These are phyloP conservation scores for Thielaviopsis musarum DNA, from an alignment of 2,329 filamentous ascomycete species.

Conservation along the genomic window DNA sequence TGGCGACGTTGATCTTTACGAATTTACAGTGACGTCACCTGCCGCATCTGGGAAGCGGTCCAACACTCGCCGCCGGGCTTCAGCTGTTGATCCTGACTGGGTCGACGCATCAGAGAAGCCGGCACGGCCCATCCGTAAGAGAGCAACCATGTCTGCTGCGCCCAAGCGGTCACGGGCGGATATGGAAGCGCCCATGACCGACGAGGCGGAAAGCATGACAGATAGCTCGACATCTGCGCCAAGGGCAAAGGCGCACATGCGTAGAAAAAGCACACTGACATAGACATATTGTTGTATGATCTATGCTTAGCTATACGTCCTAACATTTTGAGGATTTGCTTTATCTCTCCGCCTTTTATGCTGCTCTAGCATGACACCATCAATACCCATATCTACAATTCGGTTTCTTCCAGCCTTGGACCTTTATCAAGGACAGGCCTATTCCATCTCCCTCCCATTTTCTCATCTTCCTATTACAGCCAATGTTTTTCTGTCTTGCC, in stretches of 20 bases:
- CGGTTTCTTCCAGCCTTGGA: not conserved
- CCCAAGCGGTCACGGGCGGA: conserved; percentile 9
- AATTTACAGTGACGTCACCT: conserved; percentile 34
- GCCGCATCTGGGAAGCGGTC: conserved; percentile 16
- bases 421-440: not conserved
- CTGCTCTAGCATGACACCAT: not conserved
- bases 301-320: not conserved
- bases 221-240: conserved; percentile 1
- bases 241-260: conserved; percentile 4
- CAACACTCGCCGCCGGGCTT: conserved; percentile 2
- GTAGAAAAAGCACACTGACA: conserved; percentile 11
- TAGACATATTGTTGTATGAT: conserved; percentile 4
- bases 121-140: not conserved
- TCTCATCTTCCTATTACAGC: not conserved
- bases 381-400: not conserved
- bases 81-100: not conserved
- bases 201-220: conserved; percentile 14
- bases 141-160: conserved; percentile 9
- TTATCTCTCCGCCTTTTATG: not conserved
- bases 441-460: not conserved
- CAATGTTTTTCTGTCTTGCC: not conserved
- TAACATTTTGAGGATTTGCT: not conserved
- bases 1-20: conserved; percentile 31
- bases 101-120: conserved; percentile 4
- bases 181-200: conserved; percentile 10